Evolutionary conservation across 2,329 filamentous ascomycete genomes (phyloP).

Genomic region (Scedosporium apiospermum): DNA sequence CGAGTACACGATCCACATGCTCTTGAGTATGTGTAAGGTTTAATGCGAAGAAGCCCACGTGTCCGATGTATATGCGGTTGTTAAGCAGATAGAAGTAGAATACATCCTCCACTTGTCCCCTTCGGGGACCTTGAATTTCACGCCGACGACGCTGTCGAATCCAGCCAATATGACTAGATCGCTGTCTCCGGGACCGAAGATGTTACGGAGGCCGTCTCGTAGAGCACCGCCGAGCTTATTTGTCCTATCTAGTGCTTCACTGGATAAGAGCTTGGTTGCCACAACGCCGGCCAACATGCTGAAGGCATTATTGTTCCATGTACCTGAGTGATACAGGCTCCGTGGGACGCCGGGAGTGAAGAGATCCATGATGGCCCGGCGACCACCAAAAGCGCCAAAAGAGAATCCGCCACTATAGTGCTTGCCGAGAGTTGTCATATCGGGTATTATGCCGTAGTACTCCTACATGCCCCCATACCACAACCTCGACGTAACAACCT

Average conservation of each 20-base stretch:
- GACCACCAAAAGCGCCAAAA: slow-evolving; percentile 59
- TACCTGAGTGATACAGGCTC: slow-evolving; percentile 11
- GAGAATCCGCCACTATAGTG: slow-evolving; percentile 57
- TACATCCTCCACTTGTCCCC: too few species aligned
- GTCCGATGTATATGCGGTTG: too few species aligned
- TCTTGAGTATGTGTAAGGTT: too few species aligned
- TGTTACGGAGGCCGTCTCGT: too few species aligned
- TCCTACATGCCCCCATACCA: slow-evolving; percentile 35
- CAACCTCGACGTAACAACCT: slow-evolving; percentile 61
- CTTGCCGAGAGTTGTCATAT: slow-evolving; percentile 57
- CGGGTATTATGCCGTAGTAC: slow-evolving; percentile 37
- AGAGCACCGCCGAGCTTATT: not conserved
- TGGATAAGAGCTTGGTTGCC: slow-evolving; percentile 9
- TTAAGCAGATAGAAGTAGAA: too few species aligned
- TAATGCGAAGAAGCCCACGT: too few species aligned
- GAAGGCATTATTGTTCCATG: slow-evolving; percentile 12
- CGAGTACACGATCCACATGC: too few species aligned
- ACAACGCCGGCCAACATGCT: slow-evolving; percentile 11
- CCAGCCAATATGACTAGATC: too few species aligned
- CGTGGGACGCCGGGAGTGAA: slow-evolving; percentile 13
- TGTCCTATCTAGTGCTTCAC: slow-evolving; percentile 7
- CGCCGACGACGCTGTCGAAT: too few species aligned
- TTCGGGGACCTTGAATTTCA: too few species aligned
- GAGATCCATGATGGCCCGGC: slow-evolving; percentile 9
- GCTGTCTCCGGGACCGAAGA: too few species aligned